A percentile compares a stretch with the other conserved stretches of the same genome.
phyloP scores from a whole-genome alignment of 2,329 filamentous ascomycete genomes.

The Diaporthe humulicola region DNA sequence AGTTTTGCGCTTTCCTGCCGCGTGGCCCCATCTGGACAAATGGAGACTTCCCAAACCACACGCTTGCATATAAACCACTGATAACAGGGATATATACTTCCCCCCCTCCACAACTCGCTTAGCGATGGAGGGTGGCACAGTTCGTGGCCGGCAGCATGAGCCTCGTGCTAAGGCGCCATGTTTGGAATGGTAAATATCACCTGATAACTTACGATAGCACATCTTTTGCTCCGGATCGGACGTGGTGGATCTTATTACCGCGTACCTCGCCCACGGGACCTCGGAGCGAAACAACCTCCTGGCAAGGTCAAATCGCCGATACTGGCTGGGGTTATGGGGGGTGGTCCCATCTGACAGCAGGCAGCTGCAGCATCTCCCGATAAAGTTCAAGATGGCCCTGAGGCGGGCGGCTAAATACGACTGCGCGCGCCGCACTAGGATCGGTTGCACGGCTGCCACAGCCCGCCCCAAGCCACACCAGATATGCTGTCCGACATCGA shows the following conservation, averaged over 20 bases:
- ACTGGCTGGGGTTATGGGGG: background rate
- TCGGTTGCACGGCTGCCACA: slow-evolving; percentile 31
- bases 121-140: background rate
- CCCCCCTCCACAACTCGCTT: slow-evolving; percentile 16
- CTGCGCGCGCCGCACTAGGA: slow-evolving; percentile 15
- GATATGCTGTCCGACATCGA: background rate
- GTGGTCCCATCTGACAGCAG: slow-evolving; percentile 28
- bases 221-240: background rate
- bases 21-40: slow-evolving; percentile 1
- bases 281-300: background rate
- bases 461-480: slow-evolving; percentile 24
- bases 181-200: slow-evolving; percentile 6
- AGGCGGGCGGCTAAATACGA: slow-evolving; percentile 11
- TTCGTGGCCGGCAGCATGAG: slow-evolving; percentile 8
- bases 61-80: slow-evolving; percentile 10
- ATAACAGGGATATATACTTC: background rate
- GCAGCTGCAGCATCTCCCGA: slow-evolving; percentile 30
- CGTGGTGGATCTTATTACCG: background rate
- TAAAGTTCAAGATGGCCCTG: slow-evolving; percentile 24
- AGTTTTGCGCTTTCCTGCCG: background rate
- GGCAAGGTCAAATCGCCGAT: background rate
- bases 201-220: background rate
- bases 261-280: slow-evolving; percentile 4
- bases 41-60: slow-evolving; percentile 12
- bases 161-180: slow-evolving; percentile 9